Evolutionary conservation across 192 early-diverging fungal species (phyloP).

Genomic region (Dispira parvispora): DNA sequence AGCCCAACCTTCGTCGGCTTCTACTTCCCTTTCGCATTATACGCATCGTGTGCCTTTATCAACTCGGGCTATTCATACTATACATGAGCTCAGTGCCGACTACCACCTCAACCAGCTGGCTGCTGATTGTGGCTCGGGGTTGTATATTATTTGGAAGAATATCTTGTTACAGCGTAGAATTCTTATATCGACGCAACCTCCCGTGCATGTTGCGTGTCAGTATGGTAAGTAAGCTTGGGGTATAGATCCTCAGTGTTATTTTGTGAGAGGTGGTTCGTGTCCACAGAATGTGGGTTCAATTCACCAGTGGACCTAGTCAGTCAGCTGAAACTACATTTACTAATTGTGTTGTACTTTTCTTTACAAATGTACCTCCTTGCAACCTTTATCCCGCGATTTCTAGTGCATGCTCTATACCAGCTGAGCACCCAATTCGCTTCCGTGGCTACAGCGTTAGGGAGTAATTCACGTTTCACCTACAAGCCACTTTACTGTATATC

Average conservation of each 20-base stretch:
- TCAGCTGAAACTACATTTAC: too few species aligned
- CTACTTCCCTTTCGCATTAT: background rate
- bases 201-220: background rate
- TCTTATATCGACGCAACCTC: background rate
- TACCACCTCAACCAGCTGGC: constrained; percentile 1
- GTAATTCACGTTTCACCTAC: background rate
- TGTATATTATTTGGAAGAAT: background rate
- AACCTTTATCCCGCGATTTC: too few species aligned
- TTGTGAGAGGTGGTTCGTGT: too few species aligned
- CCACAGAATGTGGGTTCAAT: too few species aligned
- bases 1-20: background rate
- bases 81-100: background rate
- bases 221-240: background rate
- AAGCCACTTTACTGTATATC: background rate
- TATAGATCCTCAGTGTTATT: too few species aligned
- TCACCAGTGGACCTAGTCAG: too few species aligned
- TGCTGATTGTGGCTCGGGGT: background rate
- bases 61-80: background rate
- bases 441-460: background rate
- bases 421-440: background rate
- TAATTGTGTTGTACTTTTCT: too few species aligned
- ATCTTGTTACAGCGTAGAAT: background rate
- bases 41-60: background rate
- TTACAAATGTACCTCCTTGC: too few species aligned
- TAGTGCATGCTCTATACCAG: background rate